Evolutionary conservation across 257 asterid genomes (phyloP).

Genomic region (Leptodermis oblonga): DNA sequence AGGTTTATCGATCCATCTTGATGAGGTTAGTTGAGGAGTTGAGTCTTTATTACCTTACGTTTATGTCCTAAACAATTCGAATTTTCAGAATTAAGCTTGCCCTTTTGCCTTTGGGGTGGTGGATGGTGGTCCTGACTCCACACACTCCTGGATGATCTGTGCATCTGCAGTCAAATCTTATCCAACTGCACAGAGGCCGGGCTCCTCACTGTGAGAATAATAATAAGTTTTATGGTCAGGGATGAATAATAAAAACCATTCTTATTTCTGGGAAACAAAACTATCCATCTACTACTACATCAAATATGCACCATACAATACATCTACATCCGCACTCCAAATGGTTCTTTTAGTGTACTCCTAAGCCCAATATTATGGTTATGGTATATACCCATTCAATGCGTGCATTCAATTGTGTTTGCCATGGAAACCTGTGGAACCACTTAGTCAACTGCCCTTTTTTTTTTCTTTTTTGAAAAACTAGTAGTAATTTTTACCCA

Average conservation of each 20-base stretch:
- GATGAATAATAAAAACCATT: too few species aligned
- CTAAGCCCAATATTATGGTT: neutral
- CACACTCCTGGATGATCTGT: too few species aligned
- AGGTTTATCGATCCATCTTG: conserved; percentile 16
- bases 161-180: neutral
- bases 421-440: neutral
- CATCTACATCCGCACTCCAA: too few species aligned
- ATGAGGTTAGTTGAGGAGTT: conserved; percentile 21
- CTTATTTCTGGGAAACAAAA: too few species aligned
- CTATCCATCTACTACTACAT: too few species aligned
- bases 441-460: neutral
- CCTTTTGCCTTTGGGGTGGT: neutral
- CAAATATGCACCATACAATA: neutral
- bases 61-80: too few species aligned
- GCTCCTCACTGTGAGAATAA: too few species aligned
- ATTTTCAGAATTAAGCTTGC: too few species aligned
- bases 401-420: neutral
- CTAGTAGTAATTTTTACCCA: neutral
- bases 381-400: neutral
- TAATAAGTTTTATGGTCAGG: too few species aligned
- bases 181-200: neutral
- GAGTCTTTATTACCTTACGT: conserved; percentile 1
- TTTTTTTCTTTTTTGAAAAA: too few species aligned
- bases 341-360: neutral
- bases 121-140: neutral